These are phyloP conservation scores for Corylus americana DNA, from an alignment of 306 rosid genomes.

Conservation along the genomic window DNA sequence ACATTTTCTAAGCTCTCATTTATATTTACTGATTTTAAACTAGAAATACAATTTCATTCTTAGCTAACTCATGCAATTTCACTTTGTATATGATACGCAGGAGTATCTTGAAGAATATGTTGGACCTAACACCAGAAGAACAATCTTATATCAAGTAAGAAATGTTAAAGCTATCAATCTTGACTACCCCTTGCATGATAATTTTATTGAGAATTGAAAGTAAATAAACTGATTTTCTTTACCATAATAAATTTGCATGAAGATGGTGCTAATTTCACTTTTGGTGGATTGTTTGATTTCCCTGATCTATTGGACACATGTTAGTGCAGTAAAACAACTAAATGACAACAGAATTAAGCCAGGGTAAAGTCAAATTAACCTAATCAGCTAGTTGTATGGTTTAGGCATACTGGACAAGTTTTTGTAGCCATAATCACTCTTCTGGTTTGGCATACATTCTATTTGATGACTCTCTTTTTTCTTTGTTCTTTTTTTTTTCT, in stretches of 20 bases:
- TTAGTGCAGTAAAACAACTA: constrained; percentile 14
- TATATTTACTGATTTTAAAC: constrained; percentile 1
- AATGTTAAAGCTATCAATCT: constrained; percentile 14
- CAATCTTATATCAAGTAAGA: constrained; percentile 73
- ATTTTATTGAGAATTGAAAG: not conserved
- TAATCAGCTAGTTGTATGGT: constrained; percentile 1
- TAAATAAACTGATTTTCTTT: not conserved
- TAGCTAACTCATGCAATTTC: constrained; percentile 20
- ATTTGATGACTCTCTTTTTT: not conserved
- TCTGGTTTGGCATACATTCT: not conserved
- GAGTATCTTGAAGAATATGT: constrained; percentile 88
- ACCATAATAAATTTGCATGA: not conserved
- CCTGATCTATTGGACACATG: constrained; percentile 4
- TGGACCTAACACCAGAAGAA: constrained; percentile 69
- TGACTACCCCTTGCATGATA: not conserved
- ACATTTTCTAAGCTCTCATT: constrained; percentile 2
- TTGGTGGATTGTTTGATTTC: constrained; percentile 12
- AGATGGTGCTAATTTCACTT: constrained; percentile 9
- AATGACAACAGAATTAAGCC: not conserved
- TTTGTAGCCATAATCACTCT: not conserved
- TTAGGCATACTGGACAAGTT: too few species aligned
- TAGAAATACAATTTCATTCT: constrained; percentile 2
- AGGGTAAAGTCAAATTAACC: not conserved
- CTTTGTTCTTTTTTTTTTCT: too few species aligned
- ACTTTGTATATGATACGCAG: constrained; percentile 47